phyloP scores from a whole-genome alignment of 495 filamentous ascomycete species.

The Penicillium waksmanii region DNA sequence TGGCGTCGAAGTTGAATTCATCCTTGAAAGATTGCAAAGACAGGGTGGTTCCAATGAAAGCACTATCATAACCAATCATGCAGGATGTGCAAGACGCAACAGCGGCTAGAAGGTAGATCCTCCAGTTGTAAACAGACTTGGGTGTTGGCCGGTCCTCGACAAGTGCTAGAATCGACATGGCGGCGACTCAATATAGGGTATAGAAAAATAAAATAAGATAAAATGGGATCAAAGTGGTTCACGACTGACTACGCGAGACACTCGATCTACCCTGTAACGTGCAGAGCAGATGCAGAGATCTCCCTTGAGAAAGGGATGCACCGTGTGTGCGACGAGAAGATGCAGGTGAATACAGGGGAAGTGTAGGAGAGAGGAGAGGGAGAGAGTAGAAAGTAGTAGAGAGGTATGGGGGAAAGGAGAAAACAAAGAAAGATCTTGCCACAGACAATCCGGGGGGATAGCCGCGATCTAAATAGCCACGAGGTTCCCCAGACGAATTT shows the following conservation, averaged over 20 bases:
- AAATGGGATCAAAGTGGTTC: neutral
- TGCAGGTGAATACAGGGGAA: neutral
- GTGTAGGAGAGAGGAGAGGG: neutral
- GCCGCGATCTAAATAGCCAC: conserved; percentile 30
- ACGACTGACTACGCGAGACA: neutral
- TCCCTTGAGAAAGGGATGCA: conserved; percentile 5
- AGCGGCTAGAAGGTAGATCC: conserved; percentile 67
- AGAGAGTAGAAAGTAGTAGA: neutral
- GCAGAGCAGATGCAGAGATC: conserved; percentile 15
- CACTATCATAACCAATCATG: conserved; percentile 75
- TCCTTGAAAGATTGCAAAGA: conserved; percentile 63
- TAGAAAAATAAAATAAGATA: conserved; percentile 1
- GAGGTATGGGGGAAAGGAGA: conserved; percentile 2
- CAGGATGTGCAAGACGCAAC: conserved; percentile 72
- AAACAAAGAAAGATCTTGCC: conserved; percentile 12
- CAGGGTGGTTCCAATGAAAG: conserved; percentile 76
- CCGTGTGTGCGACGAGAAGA: conserved; percentile 5
- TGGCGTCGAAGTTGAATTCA: conserved; percentile 60
- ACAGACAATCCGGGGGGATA: conserved; percentile 14
- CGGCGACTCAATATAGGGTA: conserved; percentile 16
- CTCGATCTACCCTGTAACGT: conserved; percentile 15
- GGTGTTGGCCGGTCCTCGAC: conserved; percentile 73
- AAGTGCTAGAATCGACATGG: conserved; percentile 63
- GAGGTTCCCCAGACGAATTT: conserved; percentile 18
- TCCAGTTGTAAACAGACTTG: conserved; percentile 76